Evolutionary conservation across 768 basidiomycete genomes (phyloP), one percentile per base, ranked within the genome.

Genomic region (Naematelia aurantialba): DNA sequence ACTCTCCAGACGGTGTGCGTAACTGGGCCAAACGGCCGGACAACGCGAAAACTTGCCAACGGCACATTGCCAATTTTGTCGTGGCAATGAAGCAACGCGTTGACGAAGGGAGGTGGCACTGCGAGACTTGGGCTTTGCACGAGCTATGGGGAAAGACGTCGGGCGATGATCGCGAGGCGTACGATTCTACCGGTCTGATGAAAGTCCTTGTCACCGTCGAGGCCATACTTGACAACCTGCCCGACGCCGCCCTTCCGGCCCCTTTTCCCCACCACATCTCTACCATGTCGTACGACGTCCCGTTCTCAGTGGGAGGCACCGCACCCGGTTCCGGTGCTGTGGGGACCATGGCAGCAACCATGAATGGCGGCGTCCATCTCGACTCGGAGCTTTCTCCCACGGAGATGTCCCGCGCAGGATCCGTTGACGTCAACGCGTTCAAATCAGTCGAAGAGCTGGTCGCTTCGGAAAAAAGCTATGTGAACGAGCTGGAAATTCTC

Each of bases 381-480:
- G 55, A 61, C 8, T 60, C 62, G 10, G 55, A 46, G 50, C 21
- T 46, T 19, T 19, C 26, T 14, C 45, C 57, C 4, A 55, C 50
- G 4, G 65, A 61, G n/a, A 66, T 64, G 63, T 46, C 48, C 26
- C 45, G 67, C 44, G 56, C 60, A 2, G 63, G 67, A 3, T 53
- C 63, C 14, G 61, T 61, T 1, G 72, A 69, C 55, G 55, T 58
- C 25, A 71, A 69, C 47, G 72, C 72, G 1, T 71, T 63, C 56
- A 74, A 74, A 52, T 62, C 62, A 8, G 72, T 92, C 60, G 83
- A 84, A 70, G 96, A 99, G 78, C 85, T 97, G 67, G 84, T 98
- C 49, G 89, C 90, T 77, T 97, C 91, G 0, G 96, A 99, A 77
- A 86, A 90, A 67, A 91, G 91, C 79, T 98, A 91, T 76, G 94